Percentiles rank a stretch among this genome's conserved stretches.
Conservation (phyloP, 371 early-diverging fungal genomes). For the Apophysomyces trapeziformis region DNA sequence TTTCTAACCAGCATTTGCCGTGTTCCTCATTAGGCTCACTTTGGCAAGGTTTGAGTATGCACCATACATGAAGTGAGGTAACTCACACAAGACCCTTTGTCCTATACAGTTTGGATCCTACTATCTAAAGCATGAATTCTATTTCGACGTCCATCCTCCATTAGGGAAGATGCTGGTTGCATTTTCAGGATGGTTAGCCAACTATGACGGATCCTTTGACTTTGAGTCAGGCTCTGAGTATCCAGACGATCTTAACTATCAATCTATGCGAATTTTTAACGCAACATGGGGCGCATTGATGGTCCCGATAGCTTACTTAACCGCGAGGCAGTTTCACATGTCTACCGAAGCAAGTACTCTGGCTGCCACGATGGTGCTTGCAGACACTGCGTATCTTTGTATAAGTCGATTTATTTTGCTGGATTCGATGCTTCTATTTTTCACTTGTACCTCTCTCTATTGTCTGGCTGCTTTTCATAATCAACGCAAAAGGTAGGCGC, state of each 20-base stretch:
- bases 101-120: slow-evolving; percentile 84
- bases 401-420: slow-evolving; percentile 98
- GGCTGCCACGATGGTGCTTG: slow-evolving; percentile 76
- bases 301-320: slow-evolving; percentile 94
- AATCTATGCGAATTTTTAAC: slow-evolving; percentile 89
- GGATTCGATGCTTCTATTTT: slow-evolving; percentile 97
- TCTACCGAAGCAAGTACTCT: slow-evolving; percentile 67
- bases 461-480: slow-evolving; percentile 77
- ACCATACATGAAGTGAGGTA: neutral
- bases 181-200: slow-evolving; percentile 85
- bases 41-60: slow-evolving; percentile 71
- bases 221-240: slow-evolving; percentile 91
- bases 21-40: slow-evolving; percentile 74
- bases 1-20: too few relatives aligned
- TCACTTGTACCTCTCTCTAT: slow-evolving; percentile 83
- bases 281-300: slow-evolving; percentile 92
- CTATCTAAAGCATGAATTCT: slow-evolving; percentile 91
- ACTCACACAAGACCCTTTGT: too few relatives aligned
- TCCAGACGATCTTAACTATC: slow-evolving; percentile 85
- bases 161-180: slow-evolving; percentile 99
- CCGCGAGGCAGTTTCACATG: slow-evolving; percentile 77
- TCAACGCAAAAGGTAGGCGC: slow-evolving; percentile 60
- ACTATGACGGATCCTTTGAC: slow-evolving; percentile 89
- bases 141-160: slow-evolving; percentile 99
- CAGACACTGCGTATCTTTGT: slow-evolving; percentile 83